These are phyloP conservation scores for Curvularia verruculosa DNA, from an alignment of 2,329 filamentous ascomycete genomes.

Conservation along the genomic window DNA sequence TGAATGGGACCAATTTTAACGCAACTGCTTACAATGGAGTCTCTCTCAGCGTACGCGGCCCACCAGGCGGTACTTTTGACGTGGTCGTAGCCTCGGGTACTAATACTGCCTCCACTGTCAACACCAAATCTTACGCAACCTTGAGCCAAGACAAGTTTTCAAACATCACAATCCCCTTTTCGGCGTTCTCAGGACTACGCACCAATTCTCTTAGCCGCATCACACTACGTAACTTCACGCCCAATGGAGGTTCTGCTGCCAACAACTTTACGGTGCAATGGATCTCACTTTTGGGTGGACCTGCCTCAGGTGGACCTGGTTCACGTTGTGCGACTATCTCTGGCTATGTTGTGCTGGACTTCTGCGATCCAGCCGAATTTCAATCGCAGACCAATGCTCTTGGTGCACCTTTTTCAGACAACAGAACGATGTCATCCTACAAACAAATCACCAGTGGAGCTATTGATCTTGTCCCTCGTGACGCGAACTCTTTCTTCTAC, in stretches of 20 bases:
- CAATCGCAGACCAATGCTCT: constrained; percentile 11
- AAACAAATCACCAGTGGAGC: constrained; percentile 7
- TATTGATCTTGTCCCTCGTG: constrained; percentile 10
- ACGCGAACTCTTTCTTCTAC: constrained; percentile 7
- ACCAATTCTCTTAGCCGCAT: constrained; percentile 8
- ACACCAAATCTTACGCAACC: constrained; percentile 8
- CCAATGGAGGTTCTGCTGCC: constrained; percentile 8
- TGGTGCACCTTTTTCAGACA: constrained; percentile 8
- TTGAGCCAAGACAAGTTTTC: constrained; percentile 10
- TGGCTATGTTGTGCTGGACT: constrained; percentile 13
- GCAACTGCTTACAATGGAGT: constrained; percentile 12
- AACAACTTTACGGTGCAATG: constrained; percentile 11
- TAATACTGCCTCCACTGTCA: constrained; percentile 4
- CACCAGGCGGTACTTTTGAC: constrained; percentile 12
- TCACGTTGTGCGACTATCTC: constrained; percentile 6
- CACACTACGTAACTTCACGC: constrained; percentile 13
- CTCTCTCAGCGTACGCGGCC: constrained; percentile 13
- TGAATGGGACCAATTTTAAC: constrained; percentile 9
- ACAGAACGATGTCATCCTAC: constrained; percentile 10
- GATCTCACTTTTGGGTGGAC: constrained; percentile 11
- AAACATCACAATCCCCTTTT: constrained; percentile 14
- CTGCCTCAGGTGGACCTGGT: not conserved
- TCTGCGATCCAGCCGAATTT: constrained; percentile 11
- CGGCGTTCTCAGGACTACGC: constrained; percentile 10
- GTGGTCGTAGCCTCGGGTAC: constrained; percentile 7